Base-by-base conservation (phyloP, 352 stramenopile genomes). In the Pythium diclinum region DNA sequence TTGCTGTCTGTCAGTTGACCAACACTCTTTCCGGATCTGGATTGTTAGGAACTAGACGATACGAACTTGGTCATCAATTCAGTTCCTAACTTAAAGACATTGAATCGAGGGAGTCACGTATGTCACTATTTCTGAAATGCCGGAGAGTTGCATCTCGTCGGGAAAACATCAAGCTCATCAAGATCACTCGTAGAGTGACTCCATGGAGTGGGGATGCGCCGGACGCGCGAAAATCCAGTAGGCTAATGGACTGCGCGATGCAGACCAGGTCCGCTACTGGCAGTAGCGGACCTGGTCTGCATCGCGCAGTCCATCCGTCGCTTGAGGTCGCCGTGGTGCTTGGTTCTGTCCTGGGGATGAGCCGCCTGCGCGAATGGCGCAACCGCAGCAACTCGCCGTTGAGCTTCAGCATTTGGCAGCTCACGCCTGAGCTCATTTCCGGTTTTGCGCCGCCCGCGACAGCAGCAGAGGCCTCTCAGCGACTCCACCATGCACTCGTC, bases 11-110 rank as follows among this genome's bases (percentile, higher is more conserved):
- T 17, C 38, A 42, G 59, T 55, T 61, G 62, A 68, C 54, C 62
- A 68, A 63, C 62, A 68, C 55, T 68, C 25, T 33, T 14, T 51
- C 44, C 14, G 19, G 44, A 51, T 51, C n/a, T 13, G n/a, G n/a
- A 6, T 6, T 17, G 36, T 42, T 42, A 42, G 36, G 36, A 42
- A 42, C 16, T 28, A 47, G 10, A 47, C 14, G 49, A 40, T 56
- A 56, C 23, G 25, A 56, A 56, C 49, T 21, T n/a, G 10, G 28
- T 32, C 36, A 6, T 4, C 6, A 51, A 30, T 3, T 5, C 19
- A 30, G n/a, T 30, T 51, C 21, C 16, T 47, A 47, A 8, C 40
- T 14, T 47, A 47, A 28, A 28, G 40, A 6, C 40, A 47, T 21
- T 23, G 4, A 47, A 23, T 3, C 8, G 44, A 30, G 44, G 44